Base-by-base conservation (phyloP, 148 eudicot genomes). In the Oxyria digyna region DNA sequence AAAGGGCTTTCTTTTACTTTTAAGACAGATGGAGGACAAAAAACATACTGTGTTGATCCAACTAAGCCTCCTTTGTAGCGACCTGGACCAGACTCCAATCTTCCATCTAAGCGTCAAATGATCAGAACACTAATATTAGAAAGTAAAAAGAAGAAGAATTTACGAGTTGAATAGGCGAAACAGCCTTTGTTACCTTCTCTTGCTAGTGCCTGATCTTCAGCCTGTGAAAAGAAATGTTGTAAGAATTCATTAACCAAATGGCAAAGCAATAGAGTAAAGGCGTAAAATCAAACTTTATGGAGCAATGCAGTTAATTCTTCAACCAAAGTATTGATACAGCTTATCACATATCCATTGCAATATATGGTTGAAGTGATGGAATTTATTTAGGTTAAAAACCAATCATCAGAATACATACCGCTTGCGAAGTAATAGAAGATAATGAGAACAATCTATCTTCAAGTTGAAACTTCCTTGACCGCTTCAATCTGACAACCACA, bases 371-470 rank as follows among this genome's bases (percentile, higher is more conserved):
- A 33, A 33, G 37, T 33, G 37, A 2, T 33, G 5, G 3, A 33
- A 33, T 33, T 33, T 5, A 33, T 33, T 33, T 33, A 33, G 37
- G 37, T 5, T 2, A 33, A 14, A n/a, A n/a, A n/a, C n/a, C n/a
- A n/a, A n/a, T n/a, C n/a, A n/a, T n/a, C n/a, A 72, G 63, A 21
- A 17, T 81, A 70, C 85, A 27, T 86, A 90, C 97, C 78, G 89
- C 89, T 54, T 93, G 97, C 27, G 97, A 87, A 52, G 89, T 85
- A 73, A 86, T 81, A 15, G 97, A 90, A 62, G 97, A 90, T 69
- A 90, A 76, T 45, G 94, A 90, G 74, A 87, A 90, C 29, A 90
- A 75, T 76, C 97, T 87, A 78, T 88, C 96, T 80, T 90, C 94
- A 45, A 81, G 86, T 83, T 87, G 97, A 70, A 90, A 85, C 82